Conservation (phyloP, 371 early-diverging fungal genomes). For the Mucor mucedo region DNA sequence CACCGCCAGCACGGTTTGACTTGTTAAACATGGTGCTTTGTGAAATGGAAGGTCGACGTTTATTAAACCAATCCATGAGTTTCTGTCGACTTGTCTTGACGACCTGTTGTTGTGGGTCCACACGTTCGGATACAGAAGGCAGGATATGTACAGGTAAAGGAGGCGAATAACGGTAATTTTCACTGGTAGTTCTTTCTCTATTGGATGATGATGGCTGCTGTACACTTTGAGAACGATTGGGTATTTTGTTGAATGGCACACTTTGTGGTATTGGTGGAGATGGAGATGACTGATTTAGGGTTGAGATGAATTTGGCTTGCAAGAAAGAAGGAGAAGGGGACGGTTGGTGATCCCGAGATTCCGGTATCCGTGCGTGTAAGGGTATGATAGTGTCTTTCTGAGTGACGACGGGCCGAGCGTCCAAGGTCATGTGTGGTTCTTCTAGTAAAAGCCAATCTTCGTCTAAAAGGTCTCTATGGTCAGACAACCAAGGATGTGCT, state of each 20-base stretch:
- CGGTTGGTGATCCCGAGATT: conserved; percentile 11
- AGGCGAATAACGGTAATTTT: conserved; percentile 6
- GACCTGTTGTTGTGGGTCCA: neutral
- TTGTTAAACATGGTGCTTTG: conserved; percentile 21
- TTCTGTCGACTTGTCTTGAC: conserved; percentile 55
- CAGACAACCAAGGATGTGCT: conserved; percentile 50
- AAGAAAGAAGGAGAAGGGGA: conserved; percentile 31
- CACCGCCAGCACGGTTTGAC: neutral
- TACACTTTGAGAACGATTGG: conserved; percentile 35
- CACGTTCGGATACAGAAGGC: conserved; percentile 40
- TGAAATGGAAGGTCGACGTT: conserved; percentile 45
- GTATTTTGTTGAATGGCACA: conserved; percentile 31
- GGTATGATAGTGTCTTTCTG: conserved; percentile 7
- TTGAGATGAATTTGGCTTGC: conserved; percentile 50
- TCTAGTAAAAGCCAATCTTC: neutral
- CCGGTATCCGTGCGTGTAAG: conserved; percentile 10
- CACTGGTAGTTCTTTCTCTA: conserved; percentile 26
- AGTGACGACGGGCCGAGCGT: neutral
- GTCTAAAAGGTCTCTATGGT: conserved; percentile 21
- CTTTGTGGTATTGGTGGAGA: conserved; percentile 18
- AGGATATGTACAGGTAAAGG: conserved; percentile 11
- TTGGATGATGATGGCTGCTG: conserved; percentile 11
- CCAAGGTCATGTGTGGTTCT: conserved; percentile 6
- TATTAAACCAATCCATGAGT: conserved; percentile 68
- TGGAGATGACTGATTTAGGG: conserved; percentile 27